Conservation (phyloP, 2,329 filamentous ascomycete species). For the Nakataea oryzae region DNA sequence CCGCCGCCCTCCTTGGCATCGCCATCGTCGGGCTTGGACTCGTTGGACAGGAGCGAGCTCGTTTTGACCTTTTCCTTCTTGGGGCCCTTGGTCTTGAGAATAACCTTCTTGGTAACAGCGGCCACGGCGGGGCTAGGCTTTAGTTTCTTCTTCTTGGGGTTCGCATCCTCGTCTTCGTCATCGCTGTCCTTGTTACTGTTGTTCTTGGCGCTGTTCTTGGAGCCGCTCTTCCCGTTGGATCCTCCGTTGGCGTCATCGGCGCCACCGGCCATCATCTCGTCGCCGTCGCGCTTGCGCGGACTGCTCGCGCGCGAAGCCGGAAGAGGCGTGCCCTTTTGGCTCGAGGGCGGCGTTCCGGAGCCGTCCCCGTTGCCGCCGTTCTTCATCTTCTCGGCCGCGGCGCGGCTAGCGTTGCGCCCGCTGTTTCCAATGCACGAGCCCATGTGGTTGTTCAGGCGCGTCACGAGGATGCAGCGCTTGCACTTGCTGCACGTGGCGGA, state of each 20-base stretch:
- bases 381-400: slow-evolving; percentile 52
- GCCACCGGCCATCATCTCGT: slow-evolving; percentile 43
- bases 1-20: background rate
- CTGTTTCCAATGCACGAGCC: slow-evolving; percentile 57
- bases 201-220: slow-evolving; percentile 44
- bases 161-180: slow-evolving; percentile 31
- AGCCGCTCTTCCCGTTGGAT: slow-evolving; percentile 48
- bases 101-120: slow-evolving; percentile 39
- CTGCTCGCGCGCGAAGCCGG: slow-evolving; percentile 43
- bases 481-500: slow-evolving; percentile 59
- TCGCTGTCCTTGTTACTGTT: slow-evolving; percentile 44
- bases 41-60: slow-evolving; percentile 37
- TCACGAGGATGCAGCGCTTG: slow-evolving; percentile 55
- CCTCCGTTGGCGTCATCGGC: slow-evolving; percentile 28
- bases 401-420: slow-evolving; percentile 50
- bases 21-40: slow-evolving; percentile 28
- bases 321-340: slow-evolving; percentile 50
- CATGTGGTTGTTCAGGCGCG: slow-evolving; percentile 58
- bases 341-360: slow-evolving; percentile 46
- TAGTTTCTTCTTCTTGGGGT: slow-evolving; percentile 49
- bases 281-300: slow-evolving; percentile 46
- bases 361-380: slow-evolving; percentile 41
- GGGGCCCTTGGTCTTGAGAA: slow-evolving; percentile 40
- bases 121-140: slow-evolving; percentile 26
- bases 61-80: slow-evolving; percentile 48